phyloP scores from a whole-genome alignment of 169 alveolate species.

The Perkinsus chesapeaki region DNA sequence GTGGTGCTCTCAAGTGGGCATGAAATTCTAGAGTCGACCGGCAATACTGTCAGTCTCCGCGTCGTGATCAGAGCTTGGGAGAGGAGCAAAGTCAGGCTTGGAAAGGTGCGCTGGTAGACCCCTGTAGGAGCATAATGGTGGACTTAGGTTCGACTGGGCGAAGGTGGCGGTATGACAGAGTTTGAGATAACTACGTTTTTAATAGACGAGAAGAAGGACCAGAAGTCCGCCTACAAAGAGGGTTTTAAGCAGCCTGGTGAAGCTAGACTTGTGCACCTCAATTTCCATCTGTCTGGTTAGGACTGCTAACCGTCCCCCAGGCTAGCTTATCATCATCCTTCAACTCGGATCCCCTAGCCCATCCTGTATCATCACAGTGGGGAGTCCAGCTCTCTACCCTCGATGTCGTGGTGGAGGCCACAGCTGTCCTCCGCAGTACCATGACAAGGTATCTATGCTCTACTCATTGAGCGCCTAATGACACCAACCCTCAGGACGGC shows the following conservation, averaged over 20 bases:
- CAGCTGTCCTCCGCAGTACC: not conserved
- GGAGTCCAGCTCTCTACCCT: not conserved
- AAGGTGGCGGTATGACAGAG: not conserved
- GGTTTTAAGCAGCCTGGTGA: not conserved
- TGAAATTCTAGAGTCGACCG: not conserved
- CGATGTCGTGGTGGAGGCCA: not conserved
- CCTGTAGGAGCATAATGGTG: not conserved
- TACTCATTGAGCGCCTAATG: not conserved
- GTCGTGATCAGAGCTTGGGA: not conserved
- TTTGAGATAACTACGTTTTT: not conserved
- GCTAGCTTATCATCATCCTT: not conserved
- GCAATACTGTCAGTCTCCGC: not conserved
- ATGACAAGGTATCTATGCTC: not conserved
- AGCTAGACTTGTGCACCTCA: not conserved
- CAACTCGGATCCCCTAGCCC: not conserved
- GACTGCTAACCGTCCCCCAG: not conserved
- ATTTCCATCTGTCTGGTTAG: not conserved
- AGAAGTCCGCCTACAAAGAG: not conserved
- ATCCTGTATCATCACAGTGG: not conserved
- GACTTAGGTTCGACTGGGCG: not conserved
- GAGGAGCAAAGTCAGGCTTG: not conserved
- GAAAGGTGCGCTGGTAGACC: not conserved
- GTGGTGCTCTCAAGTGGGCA: not conserved
- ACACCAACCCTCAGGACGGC: not conserved
- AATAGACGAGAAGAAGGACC: not conserved